A percentile compares a stretch with the other conserved stretches of the same genome.
phyloP scores from a whole-genome alignment of 192 early-diverging fungal genomes.

The Oehlia diaphana region DNA sequence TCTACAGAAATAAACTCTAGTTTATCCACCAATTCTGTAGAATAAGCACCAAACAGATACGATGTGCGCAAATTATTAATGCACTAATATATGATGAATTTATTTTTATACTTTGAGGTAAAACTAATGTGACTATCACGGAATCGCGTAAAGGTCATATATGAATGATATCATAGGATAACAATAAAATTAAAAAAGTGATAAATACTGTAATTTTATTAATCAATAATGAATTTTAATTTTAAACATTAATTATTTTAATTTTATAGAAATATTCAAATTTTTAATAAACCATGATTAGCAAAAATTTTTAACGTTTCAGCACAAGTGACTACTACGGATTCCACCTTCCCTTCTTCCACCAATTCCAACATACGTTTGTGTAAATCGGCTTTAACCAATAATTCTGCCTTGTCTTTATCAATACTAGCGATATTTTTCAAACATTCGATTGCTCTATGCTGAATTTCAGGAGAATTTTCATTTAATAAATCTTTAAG shows the following conservation, averaged over 20 bases:
- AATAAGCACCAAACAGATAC: constrained; percentile 68
- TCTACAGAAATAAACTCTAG: constrained; percentile 60
- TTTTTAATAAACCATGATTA: constrained; percentile 33
- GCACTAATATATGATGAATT: constrained; percentile 47
- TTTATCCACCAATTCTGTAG: constrained; percentile 48
- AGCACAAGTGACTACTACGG: constrained; percentile 53
- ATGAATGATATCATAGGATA: too few species aligned
- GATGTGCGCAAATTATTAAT: constrained; percentile 53
- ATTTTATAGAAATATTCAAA: background rate
- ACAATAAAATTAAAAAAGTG: too few species aligned
- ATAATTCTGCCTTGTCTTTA: constrained; percentile 45
- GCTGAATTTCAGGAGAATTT: constrained; percentile 62
- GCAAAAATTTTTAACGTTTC: constrained; percentile 57
- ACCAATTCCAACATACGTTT: constrained; percentile 48
- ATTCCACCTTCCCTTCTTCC: constrained; percentile 46
- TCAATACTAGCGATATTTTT: constrained; percentile 61
- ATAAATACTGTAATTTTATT: too few species aligned
- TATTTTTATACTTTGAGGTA: background rate
- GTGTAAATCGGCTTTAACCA: constrained; percentile 51
- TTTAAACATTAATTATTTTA: too few species aligned
- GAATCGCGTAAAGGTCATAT: too few species aligned
- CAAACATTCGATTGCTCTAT: constrained; percentile 70
- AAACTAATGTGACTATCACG: too few species aligned
- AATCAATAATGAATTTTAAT: too few species aligned
- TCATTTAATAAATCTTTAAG: constrained; percentile 53